Evolutionary conservation across 768 basidiomycete genomes (phyloP), one percentile per base, ranked within the genome.

Genomic region (Rhodosporidiobolus odoratus): DNA sequence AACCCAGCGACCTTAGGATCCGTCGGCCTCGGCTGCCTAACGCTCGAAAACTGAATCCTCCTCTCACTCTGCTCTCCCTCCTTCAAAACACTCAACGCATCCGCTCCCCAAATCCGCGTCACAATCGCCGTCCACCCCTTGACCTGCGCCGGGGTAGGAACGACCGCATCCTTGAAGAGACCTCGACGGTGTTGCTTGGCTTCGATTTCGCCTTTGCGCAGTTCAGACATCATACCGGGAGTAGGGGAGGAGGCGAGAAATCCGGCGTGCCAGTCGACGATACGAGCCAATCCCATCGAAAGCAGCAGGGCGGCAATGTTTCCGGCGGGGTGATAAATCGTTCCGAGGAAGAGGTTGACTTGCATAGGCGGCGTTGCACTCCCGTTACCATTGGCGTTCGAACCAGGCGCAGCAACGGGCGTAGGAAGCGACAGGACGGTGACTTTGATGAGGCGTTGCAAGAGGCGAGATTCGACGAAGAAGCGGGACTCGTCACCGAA

Each of bases 261-360:
- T 30, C 94, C 94, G 23, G 95, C 93, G 79, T 99, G 95, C 94
- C 94, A 97, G 78, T 95, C 94, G 68, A 98, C 88, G 59, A 97
- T 85, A 66, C 91, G 88, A 25, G 94, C 95, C 3, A 97, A 83
- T 37, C 95, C 94, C 54, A 86, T 85, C 7, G 84, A 85, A 37
- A 92, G 87, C 47, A 99, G 83, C 79, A 89, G 87, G 75, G 95
- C 91, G 19, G 92, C 93, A 34, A 99, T 88, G 80, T 96, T 96
- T 40, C 95, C 95, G 25, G 88, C 90, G 15, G 95, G 93, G 78
- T 98, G 95, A 50, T 90, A 81, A 19, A 91, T 89, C 66, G 86
- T 87, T 68, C 93, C 95, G 77, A 99, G 96, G 81, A 93, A 94
- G 65, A 92, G 85, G 61, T 86, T 90, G 12, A 89, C 89, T 32